phyloP scores from a whole-genome alignment of 2,329 filamentous ascomycete genomes.

The Monosporascus sp. region DNA sequence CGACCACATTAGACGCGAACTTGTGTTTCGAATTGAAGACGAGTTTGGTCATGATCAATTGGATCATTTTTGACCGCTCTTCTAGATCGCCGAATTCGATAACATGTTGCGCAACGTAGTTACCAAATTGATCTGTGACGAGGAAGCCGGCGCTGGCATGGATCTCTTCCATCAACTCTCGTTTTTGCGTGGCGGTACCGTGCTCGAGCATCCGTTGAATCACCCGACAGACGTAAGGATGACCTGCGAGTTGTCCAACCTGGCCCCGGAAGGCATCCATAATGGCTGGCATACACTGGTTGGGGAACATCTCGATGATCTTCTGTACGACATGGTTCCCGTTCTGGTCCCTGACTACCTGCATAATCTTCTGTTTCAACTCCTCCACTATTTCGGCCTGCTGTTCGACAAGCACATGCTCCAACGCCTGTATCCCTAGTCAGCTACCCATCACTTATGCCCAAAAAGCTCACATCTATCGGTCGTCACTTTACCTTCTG shows the following conservation, averaged over 20 bases:
- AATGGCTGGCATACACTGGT: slow-evolving; percentile 77
- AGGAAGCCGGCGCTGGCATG: slow-evolving; percentile 66
- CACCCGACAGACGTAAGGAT: slow-evolving; percentile 86
- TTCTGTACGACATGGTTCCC: slow-evolving; percentile 98
- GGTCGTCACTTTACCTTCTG: slow-evolving; percentile 64
- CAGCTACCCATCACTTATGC: slow-evolving; percentile 9
- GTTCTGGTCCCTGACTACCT: slow-evolving; percentile 79
- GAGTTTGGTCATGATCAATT: slow-evolving; percentile 66
- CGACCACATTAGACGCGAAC: slow-evolving; percentile 94
- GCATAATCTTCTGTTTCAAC: slow-evolving; percentile 68
- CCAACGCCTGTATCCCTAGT: slow-evolving; percentile 60
- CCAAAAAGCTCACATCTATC: not conserved
- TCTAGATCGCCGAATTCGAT: slow-evolving; percentile 71
- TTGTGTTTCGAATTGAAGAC: slow-evolving; percentile 86
- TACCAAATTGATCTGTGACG: slow-evolving; percentile 84
- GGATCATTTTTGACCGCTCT: slow-evolving; percentile 69
- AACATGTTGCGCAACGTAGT: slow-evolving; percentile 93
- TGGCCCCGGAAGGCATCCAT: slow-evolving; percentile 74
- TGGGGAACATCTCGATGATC: slow-evolving; percentile 75
- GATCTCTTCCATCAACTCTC: slow-evolving; percentile 71
- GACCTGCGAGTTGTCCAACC: slow-evolving; percentile 67
- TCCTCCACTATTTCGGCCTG: slow-evolving; percentile 80
- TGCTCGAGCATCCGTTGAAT: slow-evolving; percentile 88
- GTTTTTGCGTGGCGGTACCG: slow-evolving; percentile 66
- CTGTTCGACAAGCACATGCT: slow-evolving; percentile 87